Percentiles rank a stretch among this genome's conserved stretches.
Conservation (phyloP, 164 flowering plant genomes). For the Warburgia ugandensis region DNA sequence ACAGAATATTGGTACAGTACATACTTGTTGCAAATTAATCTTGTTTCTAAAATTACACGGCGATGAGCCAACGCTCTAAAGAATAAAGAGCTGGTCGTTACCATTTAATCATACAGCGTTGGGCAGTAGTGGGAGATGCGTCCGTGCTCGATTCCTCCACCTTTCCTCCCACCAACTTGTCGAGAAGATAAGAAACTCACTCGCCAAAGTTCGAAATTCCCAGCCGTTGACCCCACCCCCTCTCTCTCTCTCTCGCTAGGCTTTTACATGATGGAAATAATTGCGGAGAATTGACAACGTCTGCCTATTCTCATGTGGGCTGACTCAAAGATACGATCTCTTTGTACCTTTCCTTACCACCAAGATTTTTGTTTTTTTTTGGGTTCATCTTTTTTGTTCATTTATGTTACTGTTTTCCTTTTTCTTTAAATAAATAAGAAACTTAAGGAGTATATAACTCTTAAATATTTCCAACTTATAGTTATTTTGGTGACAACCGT, state of each 20-base stretch:
- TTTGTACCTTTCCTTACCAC: background rate
- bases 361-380: background rate
- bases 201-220: constrained; percentile 8
- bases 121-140: too few relatives aligned
- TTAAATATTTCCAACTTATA: too few relatives aligned
- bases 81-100: too few relatives aligned
- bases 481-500: background rate
- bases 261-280: constrained; percentile 12
- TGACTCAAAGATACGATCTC: constrained; percentile 30
- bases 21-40: background rate
- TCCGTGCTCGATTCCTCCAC: constrained; percentile 12
- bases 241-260: constrained; percentile 10
- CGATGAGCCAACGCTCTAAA: too few relatives aligned
- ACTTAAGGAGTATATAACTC: too few relatives aligned
- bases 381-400: too few relatives aligned
- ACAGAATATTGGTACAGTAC: background rate
- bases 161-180: constrained; percentile 15
- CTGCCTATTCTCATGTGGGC: constrained; percentile 17
- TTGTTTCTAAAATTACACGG: too few relatives aligned
- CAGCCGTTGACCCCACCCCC: constrained; percentile 7
- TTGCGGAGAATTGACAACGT: constrained; percentile 32
- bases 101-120: too few relatives aligned
- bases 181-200: constrained; percentile 1
- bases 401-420: too few relatives aligned
- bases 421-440: too few relatives aligned